Base-by-base conservation (phyloP, 805 yeast genomes). In the Cyberlindnera misumaiensis region DNA sequence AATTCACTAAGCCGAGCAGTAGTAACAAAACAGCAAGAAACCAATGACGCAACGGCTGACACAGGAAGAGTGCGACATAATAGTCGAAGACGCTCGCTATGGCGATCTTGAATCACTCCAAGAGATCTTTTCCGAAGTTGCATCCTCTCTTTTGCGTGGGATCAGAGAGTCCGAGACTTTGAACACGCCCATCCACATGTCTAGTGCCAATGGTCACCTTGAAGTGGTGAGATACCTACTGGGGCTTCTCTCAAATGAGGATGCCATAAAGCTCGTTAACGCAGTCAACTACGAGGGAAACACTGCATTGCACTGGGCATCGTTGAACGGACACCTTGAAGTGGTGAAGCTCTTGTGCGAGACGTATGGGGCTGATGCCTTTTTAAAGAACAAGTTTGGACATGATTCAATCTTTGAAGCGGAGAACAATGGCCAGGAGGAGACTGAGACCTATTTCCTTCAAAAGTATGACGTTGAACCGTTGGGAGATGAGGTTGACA, bases 301-400 rank as follows among this genome's bases (percentile, higher is more conserved):
- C 59, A 89, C 98, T 0, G 83, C 97, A 1, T 68, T 93, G 46
- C 97, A 93, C 59, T 93, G 99, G 99, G 97, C 97, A 1, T 73
- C 95, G 1, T 73, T 78, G 47, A 88, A 85, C 52, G 97, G 97
- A 1, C 88, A 88, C 51, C 59, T 86, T 41, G 79, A 73, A 3
- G 65, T 81, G 8, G 90, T 86, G 15, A 63, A 82, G 56, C 51
- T 75, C 11, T 64, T 93, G 32, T 80, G 90, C 59, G 90, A 83
- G 15, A 70, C 75, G 41, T 83, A 75, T 49, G 72, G 73, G 5
- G 95, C 88, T 1, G 96, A 90, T 58, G 89, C 95, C 7, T 83
- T 84, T 51, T 53, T 74, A 28, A 83, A 80, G 60, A 93, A 93
- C 63, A 54, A 64, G 10, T 74, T 80, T 35, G 83, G 77, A 20